Evolutionary conservation across 106 monocot genomes (phyloP).

Genomic region (Dendrobium nobile): DNA sequence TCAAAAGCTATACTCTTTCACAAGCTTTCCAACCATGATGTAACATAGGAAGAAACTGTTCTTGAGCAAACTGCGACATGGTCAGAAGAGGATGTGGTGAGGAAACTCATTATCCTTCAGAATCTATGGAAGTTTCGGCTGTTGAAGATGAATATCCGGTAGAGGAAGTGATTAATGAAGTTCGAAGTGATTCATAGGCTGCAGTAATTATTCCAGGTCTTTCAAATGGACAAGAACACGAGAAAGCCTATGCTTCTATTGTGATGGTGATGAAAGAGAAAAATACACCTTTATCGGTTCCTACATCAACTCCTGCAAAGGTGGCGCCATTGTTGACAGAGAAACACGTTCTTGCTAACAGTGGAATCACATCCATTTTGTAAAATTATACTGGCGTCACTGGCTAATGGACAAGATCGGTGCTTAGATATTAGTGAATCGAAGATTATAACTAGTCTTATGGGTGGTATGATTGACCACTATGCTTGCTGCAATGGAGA

Average conservation of each 20-base stretch:
- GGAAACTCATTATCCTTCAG: slow-evolving; percentile 41
- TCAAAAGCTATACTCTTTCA: too few relatives aligned
- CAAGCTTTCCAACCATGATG: too few relatives aligned
- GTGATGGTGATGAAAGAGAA: slow-evolving; percentile 20
- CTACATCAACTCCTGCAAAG: too few relatives aligned
- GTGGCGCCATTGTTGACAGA: too few relatives aligned
- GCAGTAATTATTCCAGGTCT: too few relatives aligned
- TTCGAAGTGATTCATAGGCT: slow-evolving; percentile 8
- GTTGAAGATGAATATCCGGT: slow-evolving; percentile 46
- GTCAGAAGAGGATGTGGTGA: slow-evolving; percentile 27
- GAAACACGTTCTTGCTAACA: slow-evolving; percentile 71
- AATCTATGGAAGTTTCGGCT: slow-evolving; percentile 33
- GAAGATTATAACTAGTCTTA: slow-evolving; percentile 38
- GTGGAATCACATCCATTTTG: slow-evolving; percentile 50
- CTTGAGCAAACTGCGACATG: slow-evolving; percentile 15
- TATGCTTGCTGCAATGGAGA: slow-evolving; percentile 77
- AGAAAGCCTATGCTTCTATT: slow-evolving; percentile 96
- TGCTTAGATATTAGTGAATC: slow-evolving; percentile 54
- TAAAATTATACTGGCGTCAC: slow-evolving; percentile 20
- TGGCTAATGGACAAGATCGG: slow-evolving; percentile 39
- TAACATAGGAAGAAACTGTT: slow-evolving; percentile 20
- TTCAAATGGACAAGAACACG: slow-evolving; percentile 43
- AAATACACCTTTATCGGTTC: too few relatives aligned
- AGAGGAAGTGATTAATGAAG: slow-evolving; percentile 60
- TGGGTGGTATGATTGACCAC: slow-evolving; percentile 64